Conservation (phyloP, 768 basidiomycete genomes). For the Vararia minispora region DNA sequence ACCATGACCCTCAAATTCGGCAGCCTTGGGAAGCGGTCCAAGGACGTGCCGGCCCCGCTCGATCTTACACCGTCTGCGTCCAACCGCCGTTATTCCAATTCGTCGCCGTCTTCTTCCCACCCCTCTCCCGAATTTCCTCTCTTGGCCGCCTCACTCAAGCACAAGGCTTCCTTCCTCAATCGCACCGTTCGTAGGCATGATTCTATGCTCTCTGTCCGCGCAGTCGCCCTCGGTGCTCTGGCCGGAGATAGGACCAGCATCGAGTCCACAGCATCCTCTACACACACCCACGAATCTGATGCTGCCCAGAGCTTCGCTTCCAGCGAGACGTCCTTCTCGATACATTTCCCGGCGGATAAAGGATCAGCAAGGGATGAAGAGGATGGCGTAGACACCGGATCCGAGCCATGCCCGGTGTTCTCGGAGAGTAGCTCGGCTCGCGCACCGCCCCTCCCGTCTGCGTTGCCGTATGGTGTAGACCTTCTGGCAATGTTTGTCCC, state of each 20-base stretch:
- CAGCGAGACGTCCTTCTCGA: conserved; percentile 10
- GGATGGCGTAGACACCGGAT: conserved; percentile 18
- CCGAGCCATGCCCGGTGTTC: no score
- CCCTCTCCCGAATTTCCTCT: background rate
- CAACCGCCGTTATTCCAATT: background rate
- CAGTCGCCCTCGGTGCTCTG: background rate
- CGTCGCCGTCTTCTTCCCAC: background rate
- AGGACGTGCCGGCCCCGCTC: no score
- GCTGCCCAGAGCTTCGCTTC: background rate
- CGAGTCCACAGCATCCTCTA: conserved; percentile 1
- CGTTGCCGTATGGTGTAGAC: no score
- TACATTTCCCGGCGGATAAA: conserved; percentile 19
- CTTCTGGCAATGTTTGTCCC: no score
- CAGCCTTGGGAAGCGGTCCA: no score
- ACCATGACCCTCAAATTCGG: no score
- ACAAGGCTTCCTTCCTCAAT: background rate
- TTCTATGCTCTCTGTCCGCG: conserved; percentile 1
- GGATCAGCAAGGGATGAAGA: conserved; percentile 26
- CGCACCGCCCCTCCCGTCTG: no score
- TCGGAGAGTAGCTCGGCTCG: no score
- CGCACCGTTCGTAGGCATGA: no score
- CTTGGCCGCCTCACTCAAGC: no score
- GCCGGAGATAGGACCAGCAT: no score
- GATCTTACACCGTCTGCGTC: no score
- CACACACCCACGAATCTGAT: background rate